A percentile compares a stretch with the other conserved stretches of the same genome.
These are phyloP conservation scores for Limnanthes douglasii DNA, from an alignment of 345 rosid species.

Conservation along the genomic window DNA sequence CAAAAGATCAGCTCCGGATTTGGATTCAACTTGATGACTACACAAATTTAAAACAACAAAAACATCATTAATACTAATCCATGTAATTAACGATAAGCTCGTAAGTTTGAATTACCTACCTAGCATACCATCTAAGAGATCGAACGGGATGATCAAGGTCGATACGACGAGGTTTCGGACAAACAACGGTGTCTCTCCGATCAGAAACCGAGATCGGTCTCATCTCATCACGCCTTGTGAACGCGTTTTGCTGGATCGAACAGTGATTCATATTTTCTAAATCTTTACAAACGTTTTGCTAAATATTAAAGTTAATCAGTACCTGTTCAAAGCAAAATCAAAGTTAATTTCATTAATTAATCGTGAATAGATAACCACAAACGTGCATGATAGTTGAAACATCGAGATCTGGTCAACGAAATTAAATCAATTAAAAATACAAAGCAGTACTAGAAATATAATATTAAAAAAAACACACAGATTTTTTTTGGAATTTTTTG, in stretches of 20 bases:
- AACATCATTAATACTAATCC: no score
- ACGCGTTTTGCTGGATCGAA: slow-evolving; percentile 33
- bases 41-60: neutral
- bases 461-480: no score
- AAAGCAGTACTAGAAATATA: no score
- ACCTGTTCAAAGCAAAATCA: no score
- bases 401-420: slow-evolving; percentile 17
- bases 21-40: slow-evolving; percentile 68
- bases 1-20: slow-evolving; percentile 45
- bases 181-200: slow-evolving; percentile 33
- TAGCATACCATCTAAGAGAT: slow-evolving; percentile 43
- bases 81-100: no score
- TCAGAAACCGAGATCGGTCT: slow-evolving; percentile 20
- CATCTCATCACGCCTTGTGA: slow-evolving; percentile 38
- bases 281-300: no score
- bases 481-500: no score
- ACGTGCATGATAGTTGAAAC: neutral
- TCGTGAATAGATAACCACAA: slow-evolving; percentile 2
- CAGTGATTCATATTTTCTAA: slow-evolving; percentile 46
- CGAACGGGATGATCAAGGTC: slow-evolving; percentile 31
- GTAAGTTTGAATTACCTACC: no score
- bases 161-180: slow-evolving; percentile 71
- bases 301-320: no score
- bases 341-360: neutral
- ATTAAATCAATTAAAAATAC: neutral